phyloP scores from a whole-genome alignment of 163 green algal species.

The Coccomyxa subellipsoidea region DNA sequence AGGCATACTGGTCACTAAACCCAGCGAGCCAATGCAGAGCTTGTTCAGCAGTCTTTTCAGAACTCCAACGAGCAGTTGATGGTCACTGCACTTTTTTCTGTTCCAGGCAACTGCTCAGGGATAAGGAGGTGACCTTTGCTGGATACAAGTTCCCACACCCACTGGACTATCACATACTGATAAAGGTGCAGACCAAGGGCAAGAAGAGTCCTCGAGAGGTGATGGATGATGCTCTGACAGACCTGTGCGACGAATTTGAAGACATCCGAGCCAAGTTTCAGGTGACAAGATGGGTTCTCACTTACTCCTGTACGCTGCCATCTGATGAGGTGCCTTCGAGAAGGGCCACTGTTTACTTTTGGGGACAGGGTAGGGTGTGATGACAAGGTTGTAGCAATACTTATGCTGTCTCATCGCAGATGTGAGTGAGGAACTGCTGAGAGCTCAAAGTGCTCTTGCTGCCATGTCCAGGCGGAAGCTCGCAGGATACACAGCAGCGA shows the following conservation, averaged over 20 bases:
- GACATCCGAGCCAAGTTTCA: constrained; percentile 51
- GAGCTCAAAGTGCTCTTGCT: neutral
- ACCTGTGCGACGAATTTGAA: constrained; percentile 46
- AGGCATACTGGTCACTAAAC: neutral
- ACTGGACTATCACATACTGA: constrained; percentile 83
- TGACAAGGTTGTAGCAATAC: too few relatives aligned
- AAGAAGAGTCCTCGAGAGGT: constrained; percentile 51
- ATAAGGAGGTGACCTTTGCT: constrained; percentile 84
- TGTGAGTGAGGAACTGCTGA: neutral
- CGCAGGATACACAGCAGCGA: neutral
- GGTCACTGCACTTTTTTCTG: neutral
- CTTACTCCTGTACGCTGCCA: too few relatives aligned
- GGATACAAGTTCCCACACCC: constrained; percentile 96
- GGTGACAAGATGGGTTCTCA: neutral
- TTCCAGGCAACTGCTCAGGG: constrained; percentile 79
- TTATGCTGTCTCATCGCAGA: neutral
- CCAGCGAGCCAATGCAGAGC: too few relatives aligned
- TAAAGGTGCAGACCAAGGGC: constrained; percentile 80
- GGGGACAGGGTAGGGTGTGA: too few relatives aligned
- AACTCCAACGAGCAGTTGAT: neutral
- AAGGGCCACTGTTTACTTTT: too few relatives aligned
- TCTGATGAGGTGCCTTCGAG: too few relatives aligned
- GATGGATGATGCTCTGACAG: constrained; percentile 47
- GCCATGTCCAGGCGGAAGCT: neutral
- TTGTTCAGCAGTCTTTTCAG: neutral